Evolutionary conservation across 2,329 filamentous ascomycete genomes (phyloP), one percentile per base, ranked within the genome.

Genomic region (Claviceps maximensis): DNA sequence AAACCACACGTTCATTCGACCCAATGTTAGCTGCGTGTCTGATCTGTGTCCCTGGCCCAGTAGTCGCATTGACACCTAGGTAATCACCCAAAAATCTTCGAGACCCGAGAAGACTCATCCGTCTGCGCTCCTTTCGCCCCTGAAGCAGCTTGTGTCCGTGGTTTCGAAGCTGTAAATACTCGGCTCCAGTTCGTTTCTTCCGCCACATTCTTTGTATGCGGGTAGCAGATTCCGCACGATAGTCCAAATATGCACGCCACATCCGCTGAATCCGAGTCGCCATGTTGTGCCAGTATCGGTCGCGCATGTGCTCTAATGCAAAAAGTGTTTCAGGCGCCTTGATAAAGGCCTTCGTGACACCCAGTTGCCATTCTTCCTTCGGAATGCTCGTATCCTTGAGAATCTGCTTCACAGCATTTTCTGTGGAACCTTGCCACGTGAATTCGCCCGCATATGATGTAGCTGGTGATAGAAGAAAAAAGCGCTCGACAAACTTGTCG

Each of bases 211-310:
- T 80, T 67, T 97, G 93, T 59, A 98, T 97, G 36, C 93, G 82
- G 15, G 86, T 95, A 7, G 93, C 93, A 55, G 88, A 93, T 69
- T 98, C 93, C 27, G 83, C 86, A 46, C 93, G 82, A 69, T 97
- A 97, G 5, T 91, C 84, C 42, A 97, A 78, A 64, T 96, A 97
- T 51, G 94, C 95, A 62, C 93, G 82, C 93, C 93, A 98, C 64
- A 95, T 93, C 60, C 93, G 82, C 71, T 98, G 93, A 55, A 98
- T 97, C 55, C 93, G 83, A 55, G 91, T 95, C 3, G 93, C 93
- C 93, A 98, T 97, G 71, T 97, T 98, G 70, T 97, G 91, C 91
- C 91, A 97, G 70, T 97, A 98, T 53, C 88, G 79, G 66, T 98
- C 93, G 65, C 93, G 82, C 91, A 98, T 97, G 54, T 94, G 90